These are phyloP conservation scores for Globisporangium okanoganense DNA, from an alignment of 352 stramenopile genomes.

Conservation along the genomic window DNA sequence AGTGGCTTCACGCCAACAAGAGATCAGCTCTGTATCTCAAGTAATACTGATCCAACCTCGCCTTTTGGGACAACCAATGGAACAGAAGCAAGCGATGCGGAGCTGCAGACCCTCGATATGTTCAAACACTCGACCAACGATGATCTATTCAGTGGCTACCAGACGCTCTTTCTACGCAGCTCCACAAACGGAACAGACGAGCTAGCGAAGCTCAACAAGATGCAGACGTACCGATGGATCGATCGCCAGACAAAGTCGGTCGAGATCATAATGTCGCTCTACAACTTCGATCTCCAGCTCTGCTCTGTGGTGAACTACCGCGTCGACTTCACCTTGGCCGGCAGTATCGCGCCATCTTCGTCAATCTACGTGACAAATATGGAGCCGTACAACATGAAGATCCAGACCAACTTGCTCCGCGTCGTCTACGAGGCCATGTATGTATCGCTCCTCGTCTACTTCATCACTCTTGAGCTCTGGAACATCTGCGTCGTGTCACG, in stretches of 20 bases:
- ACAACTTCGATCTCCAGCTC: constrained; percentile 56
- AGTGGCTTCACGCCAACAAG: constrained; percentile 36
- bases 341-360: constrained; percentile 33
- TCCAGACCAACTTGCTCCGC: constrained; percentile 39
- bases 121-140: constrained; percentile 43
- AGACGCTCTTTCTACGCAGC: constrained; percentile 55
- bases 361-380: constrained; percentile 53
- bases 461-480: constrained; percentile 56
- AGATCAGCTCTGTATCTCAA: constrained; percentile 22
- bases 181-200: constrained; percentile 29
- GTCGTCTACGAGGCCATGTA: constrained; percentile 44
- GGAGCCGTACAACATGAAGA: constrained; percentile 59
- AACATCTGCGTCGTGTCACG: constrained; percentile 47
- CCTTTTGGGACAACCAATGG: neutral
- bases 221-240: constrained; percentile 49
- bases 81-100: constrained; percentile 16
- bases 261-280: constrained; percentile 45
- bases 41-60: neutral
- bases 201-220: constrained; percentile 19
- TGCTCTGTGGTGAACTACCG: constrained; percentile 48
- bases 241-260: constrained; percentile 50
- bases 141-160: constrained; percentile 30
- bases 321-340: constrained; percentile 49
- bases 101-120: constrained; percentile 40
- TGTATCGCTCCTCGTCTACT: constrained; percentile 42